Base-by-base conservation (phyloP, 495 filamentous ascomycete genomes). In the Staphylotrichum tortipilum region DNA sequence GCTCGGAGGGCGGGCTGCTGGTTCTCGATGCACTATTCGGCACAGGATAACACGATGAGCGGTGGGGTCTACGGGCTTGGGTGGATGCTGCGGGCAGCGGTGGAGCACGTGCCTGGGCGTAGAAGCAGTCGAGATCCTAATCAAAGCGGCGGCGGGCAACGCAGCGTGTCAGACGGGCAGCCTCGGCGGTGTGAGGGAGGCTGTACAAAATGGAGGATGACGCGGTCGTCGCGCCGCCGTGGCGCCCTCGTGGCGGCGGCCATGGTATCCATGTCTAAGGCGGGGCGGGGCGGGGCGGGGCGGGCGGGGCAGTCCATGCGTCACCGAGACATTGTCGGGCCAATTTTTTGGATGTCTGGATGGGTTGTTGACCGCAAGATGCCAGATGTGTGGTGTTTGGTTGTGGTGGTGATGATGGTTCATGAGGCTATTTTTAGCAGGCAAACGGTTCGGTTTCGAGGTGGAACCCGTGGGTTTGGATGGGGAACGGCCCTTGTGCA, bases 121-220 rank as follows among this genome's bases (percentile, higher is more conserved):
- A 97, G 73, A 95, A 95, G 65, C 88, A 94, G 70, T 94, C 87
- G 70, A 92, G 86, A 68, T 90, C 86, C 85, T 89, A 43, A 9
- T 28, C 24, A 22, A 22, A 34, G 4, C n/a, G n/a, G n/a, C n/a
- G n/a, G n/a, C n/a, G n/a, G n/a, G 33, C 19, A 43, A 35, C 3
- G 8, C 10, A 8, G 11, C 14, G 7, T 10, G 53, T 56, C 53
- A 53, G 58, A 54, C 48, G 43, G 26, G 28, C n/a, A 12, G 22
- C 46, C 10, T 21, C 18, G 28, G 44, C 12, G 7, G 22, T 19
- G 2, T 9, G 30, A 26, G 45, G 44, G 35, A 22, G 44, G 62
- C 77, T 30, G 59, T 69, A 90, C 88, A 68, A 92, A 85, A 59
- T 92, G 88, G 44, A 94, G 70, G 62, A 94, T 85, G 64, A 88